Percentiles rank a stretch among this genome's conserved stretches.
These are phyloP conservation scores for Talaromyces sp. DNA, from an alignment of 2,329 filamentous ascomycete genomes.

Conservation along the genomic window DNA sequence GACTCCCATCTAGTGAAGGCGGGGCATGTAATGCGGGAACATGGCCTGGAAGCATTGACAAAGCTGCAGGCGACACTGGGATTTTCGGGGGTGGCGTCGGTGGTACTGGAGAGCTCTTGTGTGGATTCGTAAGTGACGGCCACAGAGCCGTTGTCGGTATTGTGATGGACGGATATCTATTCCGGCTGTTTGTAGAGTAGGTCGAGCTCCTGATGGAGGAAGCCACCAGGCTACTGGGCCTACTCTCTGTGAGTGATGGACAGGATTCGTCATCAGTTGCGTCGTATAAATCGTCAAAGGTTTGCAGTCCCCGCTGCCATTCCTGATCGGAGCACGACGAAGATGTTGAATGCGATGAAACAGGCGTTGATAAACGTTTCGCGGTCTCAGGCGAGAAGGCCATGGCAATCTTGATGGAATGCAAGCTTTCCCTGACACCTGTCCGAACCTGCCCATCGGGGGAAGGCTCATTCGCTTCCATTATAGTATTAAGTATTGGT, in stretches of 20 bases:
- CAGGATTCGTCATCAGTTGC: constrained; percentile 63
- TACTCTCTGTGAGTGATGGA: constrained; percentile 45
- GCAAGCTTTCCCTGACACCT: constrained; percentile 11
- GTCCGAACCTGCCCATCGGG: constrained; percentile 23
- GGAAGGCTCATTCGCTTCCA: constrained; percentile 45
- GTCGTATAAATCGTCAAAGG: constrained; percentile 85
- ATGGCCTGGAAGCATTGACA: constrained; percentile 65
- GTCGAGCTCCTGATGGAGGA: constrained; percentile 35
- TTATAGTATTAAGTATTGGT: constrained; percentile 59
- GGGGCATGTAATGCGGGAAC: constrained; percentile 73
- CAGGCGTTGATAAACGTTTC: constrained; percentile 25
- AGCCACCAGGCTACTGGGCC: constrained; percentile 45
- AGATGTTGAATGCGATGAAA: constrained; percentile 24
- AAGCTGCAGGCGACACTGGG: constrained; percentile 68
- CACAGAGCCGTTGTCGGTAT: constrained; percentile 56
- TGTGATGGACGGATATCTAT: constrained; percentile 53
- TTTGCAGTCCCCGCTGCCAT: constrained; percentile 60
- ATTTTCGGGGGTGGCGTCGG: constrained; percentile 53
- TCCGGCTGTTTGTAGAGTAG: constrained; percentile 35
- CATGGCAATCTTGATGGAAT: constrained; percentile 16
- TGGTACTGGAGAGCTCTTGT: constrained; percentile 44
- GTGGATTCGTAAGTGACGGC: constrained; percentile 50
- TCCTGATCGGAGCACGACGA: constrained; percentile 51
- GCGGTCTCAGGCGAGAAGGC: constrained; percentile 11
- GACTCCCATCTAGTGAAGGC: constrained; percentile 83